phyloP scores from a whole-genome alignment of 2,329 filamentous ascomycete species.

The Ophiocordyceps robertsii region DNA sequence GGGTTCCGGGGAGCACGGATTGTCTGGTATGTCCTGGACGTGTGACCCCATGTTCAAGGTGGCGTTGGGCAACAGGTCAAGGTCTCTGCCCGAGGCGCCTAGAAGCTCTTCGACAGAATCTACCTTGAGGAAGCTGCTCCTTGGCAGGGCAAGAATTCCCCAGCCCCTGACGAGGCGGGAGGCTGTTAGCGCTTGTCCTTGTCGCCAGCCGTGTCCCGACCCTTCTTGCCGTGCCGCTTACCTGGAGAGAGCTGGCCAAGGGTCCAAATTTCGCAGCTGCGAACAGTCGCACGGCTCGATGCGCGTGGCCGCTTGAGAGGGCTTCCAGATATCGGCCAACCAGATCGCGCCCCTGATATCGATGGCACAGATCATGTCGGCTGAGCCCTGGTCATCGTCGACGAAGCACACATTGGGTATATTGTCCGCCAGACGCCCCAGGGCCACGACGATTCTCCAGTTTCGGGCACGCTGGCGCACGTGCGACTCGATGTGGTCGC shows the following conservation, averaged over 20 bases:
- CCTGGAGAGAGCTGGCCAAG: conserved; percentile 13
- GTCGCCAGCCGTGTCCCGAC: not conserved
- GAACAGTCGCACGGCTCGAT: conserved; percentile 7
- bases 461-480: conserved; percentile 28
- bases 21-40: not conserved
- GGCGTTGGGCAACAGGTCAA: conserved; percentile 8
- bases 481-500: conserved; percentile 11
- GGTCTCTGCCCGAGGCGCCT: conserved; percentile 10
- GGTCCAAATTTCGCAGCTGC: conserved; percentile 16
- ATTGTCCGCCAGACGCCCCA: conserved; percentile 27
- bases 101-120: conserved; percentile 19
- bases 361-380: conserved; percentile 34
- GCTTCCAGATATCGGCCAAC: conserved; percentile 39
- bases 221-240: conserved; percentile 4
- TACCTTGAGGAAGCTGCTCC: conserved; percentile 27
- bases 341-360: conserved; percentile 36
- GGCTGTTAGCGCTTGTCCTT: not conserved
- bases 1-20: not conserved
- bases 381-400: conserved; percentile 30
- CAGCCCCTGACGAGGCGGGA: conserved; percentile 22
- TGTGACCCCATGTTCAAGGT: conserved; percentile 7
- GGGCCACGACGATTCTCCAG: conserved; percentile 35
- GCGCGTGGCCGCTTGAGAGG: conserved; percentile 11
- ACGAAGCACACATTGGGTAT: conserved; percentile 40
- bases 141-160: conserved; percentile 33